Evolutionary conservation across 176 grass and related monocot species (phyloP), one percentile per base, ranked within the genome.

Genomic region (Rhynchospora pubera): DNA sequence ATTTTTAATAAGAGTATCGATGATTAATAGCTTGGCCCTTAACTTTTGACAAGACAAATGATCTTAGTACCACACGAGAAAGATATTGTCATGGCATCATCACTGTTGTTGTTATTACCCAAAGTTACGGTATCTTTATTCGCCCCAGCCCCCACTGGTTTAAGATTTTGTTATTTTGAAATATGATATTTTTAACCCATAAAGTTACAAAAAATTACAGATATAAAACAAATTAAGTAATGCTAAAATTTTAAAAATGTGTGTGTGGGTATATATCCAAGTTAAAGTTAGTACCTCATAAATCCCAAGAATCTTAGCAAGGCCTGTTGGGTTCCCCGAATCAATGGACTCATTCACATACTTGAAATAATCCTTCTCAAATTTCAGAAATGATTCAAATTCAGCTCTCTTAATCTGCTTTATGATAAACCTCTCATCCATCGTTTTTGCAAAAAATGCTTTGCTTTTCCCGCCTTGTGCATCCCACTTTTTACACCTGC

Each of bases 381-480:
- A 93, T 84, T 89, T 90, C 85, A 99, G 83, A 66, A 99, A 99
- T n/a, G 92, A 94, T 52, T 95, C 96, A 30, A 99, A 92, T 79
- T 99, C 96, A 88, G 96, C 86, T 89, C 85, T 94, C 79, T 99
- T 99, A 52, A 99, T 99, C 86, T 99, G 91, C 82, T 99, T 99
- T 84, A 99, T 99, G 82, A 99, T 94, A 63, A 99, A 93, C 77
- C 96, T 86, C 9, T 95, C 96, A 90, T 99, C 96, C 59, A 87
- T 68, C 51, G 96, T 88, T 85, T 99, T 99, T 73, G 92, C 96
- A 86, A 99, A 99, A 81, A 90, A 84, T 45, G 92, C 91, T 75
- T 91, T 99, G 64, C 87, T 93, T 87, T 99, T 95, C 85, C 96
- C 96, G 61, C 96, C 92, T 87, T 93, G 92, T 85, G 91, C 96